Percentiles rank a stretch among this genome's conserved stretches.
Conservation (phyloP, 306 rosid species). For the Alnus rubra region DNA sequence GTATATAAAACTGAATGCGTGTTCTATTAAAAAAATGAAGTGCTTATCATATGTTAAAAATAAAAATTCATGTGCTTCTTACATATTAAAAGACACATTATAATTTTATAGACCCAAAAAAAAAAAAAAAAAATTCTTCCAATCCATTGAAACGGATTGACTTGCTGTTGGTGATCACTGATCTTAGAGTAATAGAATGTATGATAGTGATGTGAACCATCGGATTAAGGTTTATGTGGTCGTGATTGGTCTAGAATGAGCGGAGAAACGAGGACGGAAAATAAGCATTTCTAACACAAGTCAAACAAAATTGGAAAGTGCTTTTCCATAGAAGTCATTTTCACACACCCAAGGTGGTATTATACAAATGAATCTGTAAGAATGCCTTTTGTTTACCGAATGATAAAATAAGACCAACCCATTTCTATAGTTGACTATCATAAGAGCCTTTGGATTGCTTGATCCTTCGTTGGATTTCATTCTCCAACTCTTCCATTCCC, state of each 20-base stretch:
- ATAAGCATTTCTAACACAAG: neutral
- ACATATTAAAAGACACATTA: too few species aligned
- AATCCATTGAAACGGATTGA: too few species aligned
- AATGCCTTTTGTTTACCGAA: neutral
- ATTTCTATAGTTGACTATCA: neutral
- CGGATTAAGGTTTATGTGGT: too few species aligned
- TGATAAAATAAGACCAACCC: neutral
- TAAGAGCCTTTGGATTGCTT: neutral
- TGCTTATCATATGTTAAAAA: too few species aligned
- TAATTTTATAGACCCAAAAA: too few species aligned
- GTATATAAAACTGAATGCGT: too few species aligned
- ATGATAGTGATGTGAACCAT: too few species aligned
- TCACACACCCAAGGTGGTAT: neutral
- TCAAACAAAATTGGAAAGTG: neutral
- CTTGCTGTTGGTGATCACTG: too few species aligned
- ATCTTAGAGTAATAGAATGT: too few species aligned
- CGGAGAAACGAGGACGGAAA: neutral
- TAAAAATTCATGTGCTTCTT: too few species aligned
- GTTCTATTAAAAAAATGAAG: too few species aligned
- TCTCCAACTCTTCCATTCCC: constrained; percentile 77
- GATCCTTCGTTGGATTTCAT: constrained; percentile 47
- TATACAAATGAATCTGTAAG: neutral
- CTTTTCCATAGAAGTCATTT: neutral
- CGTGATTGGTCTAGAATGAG: neutral
- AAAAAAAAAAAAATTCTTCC: too few species aligned